phyloP scores from a whole-genome alignment of 371 early-diverging fungal genomes.

The Syncephalastrum contaminatum region DNA sequence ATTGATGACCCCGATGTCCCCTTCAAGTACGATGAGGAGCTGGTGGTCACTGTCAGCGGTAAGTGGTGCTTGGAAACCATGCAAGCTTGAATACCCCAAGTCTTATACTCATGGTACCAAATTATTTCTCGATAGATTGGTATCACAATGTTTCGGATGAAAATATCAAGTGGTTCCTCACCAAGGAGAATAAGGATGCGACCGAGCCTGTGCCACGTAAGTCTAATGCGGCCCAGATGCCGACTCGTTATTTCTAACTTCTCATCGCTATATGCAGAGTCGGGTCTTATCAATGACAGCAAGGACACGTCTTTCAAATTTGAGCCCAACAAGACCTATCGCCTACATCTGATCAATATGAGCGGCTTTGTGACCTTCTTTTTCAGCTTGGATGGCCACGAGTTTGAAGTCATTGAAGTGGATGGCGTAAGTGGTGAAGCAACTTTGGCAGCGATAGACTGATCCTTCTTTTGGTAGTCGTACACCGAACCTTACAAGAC shows the following conservation, averaged over 20 bases:
- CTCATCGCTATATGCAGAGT: background rate
- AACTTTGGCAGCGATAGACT: too few species aligned
- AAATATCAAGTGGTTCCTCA: slow-evolving; percentile 45
- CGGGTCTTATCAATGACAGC: slow-evolving; percentile 53
- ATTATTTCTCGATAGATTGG: slow-evolving; percentile 45
- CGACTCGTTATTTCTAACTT: background rate
- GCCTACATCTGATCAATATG: slow-evolving; percentile 57
- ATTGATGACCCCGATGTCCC: slow-evolving; percentile 55
- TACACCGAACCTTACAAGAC: slow-evolving; percentile 53
- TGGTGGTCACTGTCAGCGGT: slow-evolving; percentile 52
- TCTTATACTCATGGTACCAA: background rate
- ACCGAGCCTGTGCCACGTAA: slow-evolving; percentile 37
- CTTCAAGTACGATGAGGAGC: slow-evolving; percentile 67
- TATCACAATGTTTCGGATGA: slow-evolving; percentile 48
- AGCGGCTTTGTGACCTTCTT: slow-evolving; percentile 63
- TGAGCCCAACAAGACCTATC: slow-evolving; percentile 28
- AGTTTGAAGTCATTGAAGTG: slow-evolving; percentile 74
- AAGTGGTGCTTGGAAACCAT: background rate
- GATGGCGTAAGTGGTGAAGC: slow-evolving; percentile 54
- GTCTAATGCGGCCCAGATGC: background rate
- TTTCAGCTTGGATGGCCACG: slow-evolving; percentile 72
- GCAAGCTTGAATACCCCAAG: background rate
- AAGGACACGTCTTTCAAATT: slow-evolving; percentile 18
- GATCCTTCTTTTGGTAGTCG: slow-evolving; percentile 7
- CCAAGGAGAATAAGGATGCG: slow-evolving; percentile 50